Percentiles rank a stretch among this genome's conserved stretches.
Evolutionary conservation across 257 asterid genomes (phyloP).

Genomic region (Solanum chiquidenum): DNA sequence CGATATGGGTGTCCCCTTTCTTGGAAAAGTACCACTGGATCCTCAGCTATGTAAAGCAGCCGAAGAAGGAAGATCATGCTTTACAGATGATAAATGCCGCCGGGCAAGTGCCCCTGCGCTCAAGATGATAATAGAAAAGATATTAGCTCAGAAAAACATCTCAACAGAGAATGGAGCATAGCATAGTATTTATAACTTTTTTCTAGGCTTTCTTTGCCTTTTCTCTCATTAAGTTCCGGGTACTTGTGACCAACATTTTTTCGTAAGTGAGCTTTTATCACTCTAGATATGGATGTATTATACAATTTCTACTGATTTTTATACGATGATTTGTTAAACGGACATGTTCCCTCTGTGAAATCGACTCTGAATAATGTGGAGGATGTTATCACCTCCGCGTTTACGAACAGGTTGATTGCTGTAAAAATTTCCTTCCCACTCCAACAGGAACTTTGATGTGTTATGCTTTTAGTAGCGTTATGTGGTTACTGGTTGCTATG

Average conservation of each 20-base stretch:
- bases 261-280: neutral
- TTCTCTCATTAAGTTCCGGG: neutral
- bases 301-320: neutral
- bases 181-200: neutral
- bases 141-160: conserved; percentile 30
- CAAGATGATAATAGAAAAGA: conserved; percentile 42
- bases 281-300: neutral
- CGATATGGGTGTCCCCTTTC: conserved; percentile 77
- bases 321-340: neutral
- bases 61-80: conserved; percentile 89
- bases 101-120: conserved; percentile 51
- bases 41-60: conserved; percentile 88
- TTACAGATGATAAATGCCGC: conserved; percentile 40
- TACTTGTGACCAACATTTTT: neutral
- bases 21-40: conserved; percentile 80
- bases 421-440: neutral
- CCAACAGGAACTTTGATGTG: neutral
- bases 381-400: neutral
- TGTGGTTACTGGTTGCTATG: neutral
- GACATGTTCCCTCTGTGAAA: neutral
- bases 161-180: conserved; percentile 23
- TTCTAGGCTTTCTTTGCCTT: neutral
- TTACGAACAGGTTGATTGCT: neutral
- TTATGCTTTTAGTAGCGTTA: neutral
- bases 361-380: neutral